These are phyloP conservation scores for Rhytidhysteron rufulum DNA, from an alignment of 2,329 filamentous ascomycete species.

Conservation along the genomic window DNA sequence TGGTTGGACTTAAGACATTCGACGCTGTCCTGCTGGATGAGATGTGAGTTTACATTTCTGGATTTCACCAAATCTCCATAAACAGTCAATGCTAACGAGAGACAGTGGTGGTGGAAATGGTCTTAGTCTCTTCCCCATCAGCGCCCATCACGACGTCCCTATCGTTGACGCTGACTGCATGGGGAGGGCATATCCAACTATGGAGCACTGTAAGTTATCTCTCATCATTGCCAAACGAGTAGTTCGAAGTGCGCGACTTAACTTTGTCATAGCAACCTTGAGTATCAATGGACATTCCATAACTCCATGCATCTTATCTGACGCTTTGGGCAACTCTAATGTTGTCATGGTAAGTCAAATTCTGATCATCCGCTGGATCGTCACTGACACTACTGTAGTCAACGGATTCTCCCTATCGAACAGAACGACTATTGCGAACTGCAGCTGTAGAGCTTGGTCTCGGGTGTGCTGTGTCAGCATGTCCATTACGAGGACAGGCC, in stretches of 20 bases:
- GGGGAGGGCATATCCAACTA: constrained; percentile 47
- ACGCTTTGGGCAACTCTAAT: background rate
- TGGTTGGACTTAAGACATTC: constrained; percentile 24
- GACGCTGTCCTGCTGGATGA: constrained; percentile 34
- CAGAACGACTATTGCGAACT: too few species aligned
- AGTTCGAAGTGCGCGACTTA: constrained; percentile 38
- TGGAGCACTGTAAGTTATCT: too few species aligned
- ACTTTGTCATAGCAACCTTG: constrained; percentile 36
- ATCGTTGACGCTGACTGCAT: constrained; percentile 48
- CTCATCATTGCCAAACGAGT: constrained; percentile 42
- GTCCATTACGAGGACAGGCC: constrained; percentile 34
- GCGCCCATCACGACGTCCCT: constrained; percentile 38
- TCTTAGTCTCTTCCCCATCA: constrained; percentile 35
- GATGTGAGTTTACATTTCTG: too few species aligned
- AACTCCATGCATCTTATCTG: background rate
- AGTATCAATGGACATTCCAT: constrained; percentile 40
- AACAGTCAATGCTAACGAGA: constrained; percentile 34
- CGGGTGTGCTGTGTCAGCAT: too few species aligned
- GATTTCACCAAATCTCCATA: constrained; percentile 26
- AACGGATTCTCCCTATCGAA: too few species aligned
- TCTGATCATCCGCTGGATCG: constrained; percentile 38
- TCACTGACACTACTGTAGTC: too few species aligned
- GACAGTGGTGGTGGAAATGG: constrained; percentile 49
- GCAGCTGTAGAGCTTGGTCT: too few species aligned
- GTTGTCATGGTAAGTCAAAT: constrained; percentile 29